Base-by-base conservation (phyloP, 2,329 filamentous ascomycete genomes). In the Grosmannia clavigera region DNA sequence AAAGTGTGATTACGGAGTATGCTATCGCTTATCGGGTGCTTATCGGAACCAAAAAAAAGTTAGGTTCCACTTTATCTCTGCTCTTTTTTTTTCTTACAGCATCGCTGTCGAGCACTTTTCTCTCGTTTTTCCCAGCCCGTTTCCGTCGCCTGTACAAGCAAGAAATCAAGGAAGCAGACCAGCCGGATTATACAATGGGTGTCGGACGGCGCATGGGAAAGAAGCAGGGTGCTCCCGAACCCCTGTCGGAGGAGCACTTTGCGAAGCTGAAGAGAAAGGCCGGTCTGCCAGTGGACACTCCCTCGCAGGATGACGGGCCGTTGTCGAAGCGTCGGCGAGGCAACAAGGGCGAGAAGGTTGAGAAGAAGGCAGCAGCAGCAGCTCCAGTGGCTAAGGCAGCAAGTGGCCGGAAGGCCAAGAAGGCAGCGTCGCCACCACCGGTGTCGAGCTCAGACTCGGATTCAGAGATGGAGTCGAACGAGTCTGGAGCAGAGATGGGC, bases 191-290 rank as follows among this genome's bases (percentile, higher is more conserved):
- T 35, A 25, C 33, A 57, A 96, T 96, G 92, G 92, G 90, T 78
- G 83, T 85, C 64, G 89, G 91, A 72, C 88, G 91, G 72, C 90
- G 92, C 68, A 95, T 96, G 27, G 64, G 64, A 86, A 89, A 92
- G 74, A 96, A 96, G 76, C 94, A 97, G 81, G 92, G 91, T 60
- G 80, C 87, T 65, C 94, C 94, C 59, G 83, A 87, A 69, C 81
- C 87, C 65, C 81, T 96, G 65, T 90, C 94, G 65, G 90, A 96
- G 70, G 82, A 84, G 65, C 83, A 88, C 69, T 85, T 87, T 68
- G 85, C 85, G 57, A 90, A 86, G 70, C 73, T 86, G 63, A 96
- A 97, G 82, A 84, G 92, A 71, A 97, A 97, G 78, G 84, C 84
- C 62, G 84, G 82, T 63, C 78, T 88, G 67, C 83, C 84, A 50